Conservation (phyloP, 441 rosid species). For the Pelargonium myrrhifolium region DNA sequence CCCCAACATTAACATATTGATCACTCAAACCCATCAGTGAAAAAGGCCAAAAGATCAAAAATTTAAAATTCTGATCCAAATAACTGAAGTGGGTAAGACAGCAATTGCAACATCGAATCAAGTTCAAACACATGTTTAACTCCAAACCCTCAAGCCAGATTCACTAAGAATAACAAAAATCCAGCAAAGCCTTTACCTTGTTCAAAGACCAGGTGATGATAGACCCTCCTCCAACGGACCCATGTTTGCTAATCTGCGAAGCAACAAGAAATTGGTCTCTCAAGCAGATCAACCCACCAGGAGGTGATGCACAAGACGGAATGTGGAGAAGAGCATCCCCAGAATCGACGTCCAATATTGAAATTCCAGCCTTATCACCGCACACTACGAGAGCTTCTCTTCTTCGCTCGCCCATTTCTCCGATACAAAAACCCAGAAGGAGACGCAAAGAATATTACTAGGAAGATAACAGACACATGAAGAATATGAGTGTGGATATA, state of each 20-base stretch:
- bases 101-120: no score
- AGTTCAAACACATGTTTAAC: no score
- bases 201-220: conserved; percentile 40
- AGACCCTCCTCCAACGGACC: conserved; percentile 42
- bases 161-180: background rate
- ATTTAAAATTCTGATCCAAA: background rate
- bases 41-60: background rate
- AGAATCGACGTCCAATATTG: conserved; percentile 31
- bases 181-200: conserved; percentile 27
- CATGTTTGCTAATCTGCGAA: conserved; percentile 38
- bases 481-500: background rate
- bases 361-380: conserved; percentile 35
- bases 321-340: conserved; percentile 36
- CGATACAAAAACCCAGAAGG: background rate
- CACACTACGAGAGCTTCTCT: conserved; percentile 40
- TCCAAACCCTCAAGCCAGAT: background rate
- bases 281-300: conserved; percentile 34
- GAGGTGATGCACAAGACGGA: conserved; percentile 44
- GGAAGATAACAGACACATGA: background rate
- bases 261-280: conserved; percentile 35
- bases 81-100: background rate
- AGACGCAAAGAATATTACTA: background rate
- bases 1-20: background rate
- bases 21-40: background rate
- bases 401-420: conserved; percentile 20